Evolutionary conservation across 1,284 basidiomycete genomes (phyloP), one percentile per base, ranked within the genome.

Genomic region (Moniliella sp.): DNA sequence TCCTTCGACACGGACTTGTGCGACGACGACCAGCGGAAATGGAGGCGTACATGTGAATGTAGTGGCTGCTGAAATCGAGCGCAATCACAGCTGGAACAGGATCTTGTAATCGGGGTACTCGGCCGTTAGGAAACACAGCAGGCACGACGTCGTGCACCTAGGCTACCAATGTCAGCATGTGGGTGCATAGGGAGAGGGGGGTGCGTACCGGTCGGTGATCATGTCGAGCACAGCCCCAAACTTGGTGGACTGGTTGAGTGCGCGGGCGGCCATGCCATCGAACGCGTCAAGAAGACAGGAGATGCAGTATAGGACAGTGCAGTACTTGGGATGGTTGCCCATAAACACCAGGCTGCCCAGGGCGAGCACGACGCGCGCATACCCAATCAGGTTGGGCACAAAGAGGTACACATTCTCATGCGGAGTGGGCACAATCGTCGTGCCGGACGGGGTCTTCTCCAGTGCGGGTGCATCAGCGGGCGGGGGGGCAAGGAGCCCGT

Each of bases 41-140:
- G 38, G 50, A 84, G 83, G 83, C 88, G 65, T 94, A 93, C 88
- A 99, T 99, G 66, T 97, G 91, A 72, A 99, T 94, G 66, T 94
- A 99, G 63, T 99, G 88, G 51, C 82, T 88, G 45, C 78, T 77
- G 62, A 99, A 99, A 64, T 99, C 91, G 42, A 99, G 74, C 0
- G 86, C 74, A 63, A 99, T 94, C 40, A 99, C 73, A 62, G 78
- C 64, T 93, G 84, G 68, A 97, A 94, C 31, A 76, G 56, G 32
- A 91, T 66, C 2, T 84, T 78, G 45, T 68, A 79, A 18, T 66
- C 56, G 5, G 83, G 82, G 63, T 93, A 97, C 27, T 73, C 78
- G 4, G 76, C 78, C 5, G 83, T 74, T 25, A 99, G 72, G 68
- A 88, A 94, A 63, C 82, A 91, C 17, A 97, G 68, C 41, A 97